A percentile compares a stretch with the other conserved stretches of the same genome.
phyloP scores from a whole-genome alignment of 2,329 filamentous ascomycete species.

The Fusarium buharicum region DNA sequence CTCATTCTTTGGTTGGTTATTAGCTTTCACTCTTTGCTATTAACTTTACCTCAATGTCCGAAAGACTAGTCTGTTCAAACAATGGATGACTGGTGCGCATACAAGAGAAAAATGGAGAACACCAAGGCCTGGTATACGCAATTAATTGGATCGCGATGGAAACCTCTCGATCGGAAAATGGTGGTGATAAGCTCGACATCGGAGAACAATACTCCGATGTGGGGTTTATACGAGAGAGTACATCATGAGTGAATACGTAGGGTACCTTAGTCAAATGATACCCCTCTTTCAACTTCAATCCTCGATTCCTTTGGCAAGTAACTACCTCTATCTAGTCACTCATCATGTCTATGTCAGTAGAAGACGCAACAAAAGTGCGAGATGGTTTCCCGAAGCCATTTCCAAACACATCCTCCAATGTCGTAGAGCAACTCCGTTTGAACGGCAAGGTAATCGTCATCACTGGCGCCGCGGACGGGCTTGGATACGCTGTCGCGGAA shows the following conservation, averaged over 20 bases:
- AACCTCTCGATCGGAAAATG: not conserved
- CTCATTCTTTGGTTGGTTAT: too few species aligned
- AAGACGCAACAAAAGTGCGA: constrained; percentile 37
- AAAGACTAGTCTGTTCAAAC: too few species aligned
- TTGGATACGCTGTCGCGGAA: constrained; percentile 57
- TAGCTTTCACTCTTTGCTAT: too few species aligned
- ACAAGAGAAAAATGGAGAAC: not conserved
- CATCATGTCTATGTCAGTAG: constrained; percentile 45
- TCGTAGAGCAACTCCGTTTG: constrained; percentile 57
- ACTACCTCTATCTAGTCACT: not conserved
- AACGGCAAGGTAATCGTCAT: constrained; percentile 56
- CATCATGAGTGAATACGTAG: not conserved
- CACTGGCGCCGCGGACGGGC: constrained; percentile 58
- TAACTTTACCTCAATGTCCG: too few species aligned
- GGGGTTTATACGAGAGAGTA: constrained; percentile 9
- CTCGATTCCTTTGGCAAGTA: not conserved
- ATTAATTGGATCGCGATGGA: constrained; percentile 2
- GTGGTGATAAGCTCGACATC: constrained; percentile 1
- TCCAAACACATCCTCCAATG: constrained; percentile 49
- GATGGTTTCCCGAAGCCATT: constrained; percentile 44
- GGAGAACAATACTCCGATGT: constrained; percentile 22
- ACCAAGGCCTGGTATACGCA: not conserved
- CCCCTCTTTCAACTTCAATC: constrained; percentile 17
- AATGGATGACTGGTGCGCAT: constrained; percentile 18
- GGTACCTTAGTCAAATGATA: not conserved